phyloP scores from a whole-genome alignment of 148 eudicot species.

The Rhododendron kiyosumense region DNA sequence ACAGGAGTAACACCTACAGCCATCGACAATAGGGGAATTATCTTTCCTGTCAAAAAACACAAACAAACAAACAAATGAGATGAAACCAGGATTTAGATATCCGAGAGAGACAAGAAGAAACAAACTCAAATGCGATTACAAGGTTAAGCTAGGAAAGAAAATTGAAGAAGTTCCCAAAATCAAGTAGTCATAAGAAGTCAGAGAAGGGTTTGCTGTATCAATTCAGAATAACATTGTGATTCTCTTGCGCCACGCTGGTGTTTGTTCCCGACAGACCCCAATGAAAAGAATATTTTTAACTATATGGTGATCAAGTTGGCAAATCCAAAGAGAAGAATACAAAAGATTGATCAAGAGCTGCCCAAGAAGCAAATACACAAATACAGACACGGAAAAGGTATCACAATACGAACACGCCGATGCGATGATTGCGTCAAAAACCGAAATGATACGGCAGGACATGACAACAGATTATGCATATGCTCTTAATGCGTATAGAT shows the following conservation, averaged over 20 bases:
- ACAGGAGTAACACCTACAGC: conserved; percentile 73
- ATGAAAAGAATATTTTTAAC: neutral
- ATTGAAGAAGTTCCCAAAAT: neutral
- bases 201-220: neutral
- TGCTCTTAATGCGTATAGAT: neutral
- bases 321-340: neutral
- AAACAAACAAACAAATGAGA: neutral
- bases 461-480: neutral
- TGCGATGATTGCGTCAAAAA: neutral
- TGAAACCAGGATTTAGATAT: neutral
- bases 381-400: neutral
- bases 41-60: conserved; percentile 51
- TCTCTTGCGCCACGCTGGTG: neutral
- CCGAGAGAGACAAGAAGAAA: neutral
- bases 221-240: neutral
- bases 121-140: neutral
- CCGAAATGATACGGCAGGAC: neutral
- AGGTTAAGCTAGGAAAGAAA: neutral
- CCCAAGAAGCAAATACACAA: neutral
- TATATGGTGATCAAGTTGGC: neutral
- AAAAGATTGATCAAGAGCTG: neutral
- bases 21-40: conserved; percentile 47
- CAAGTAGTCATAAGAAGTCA: neutral
- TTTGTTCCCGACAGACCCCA: neutral
- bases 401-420: neutral